A percentile compares a stretch with the other conserved stretches of the same genome.
phyloP scores from a whole-genome alignment of 331 rosid species.

The Saraca asoca region DNA sequence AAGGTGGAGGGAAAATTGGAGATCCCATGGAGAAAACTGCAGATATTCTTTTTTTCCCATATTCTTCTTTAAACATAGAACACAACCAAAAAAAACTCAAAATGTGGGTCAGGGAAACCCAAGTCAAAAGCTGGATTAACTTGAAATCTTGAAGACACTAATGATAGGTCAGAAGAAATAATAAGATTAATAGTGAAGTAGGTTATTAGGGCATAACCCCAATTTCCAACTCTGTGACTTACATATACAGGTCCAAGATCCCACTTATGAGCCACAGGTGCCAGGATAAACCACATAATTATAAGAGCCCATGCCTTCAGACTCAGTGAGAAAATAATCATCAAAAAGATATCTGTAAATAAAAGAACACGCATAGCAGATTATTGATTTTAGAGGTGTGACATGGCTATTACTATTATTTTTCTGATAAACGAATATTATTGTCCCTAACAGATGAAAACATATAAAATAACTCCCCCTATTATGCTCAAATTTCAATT shows the following conservation, averaged over 20 bases:
- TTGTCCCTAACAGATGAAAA: slow-evolving; percentile 1
- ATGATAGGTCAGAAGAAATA: slow-evolving; percentile 14
- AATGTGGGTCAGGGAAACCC: slow-evolving; percentile 8
- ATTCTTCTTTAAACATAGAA: not conserved
- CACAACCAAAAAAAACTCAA: not conserved
- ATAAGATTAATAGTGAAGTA: slow-evolving; percentile 9
- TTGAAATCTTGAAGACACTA: slow-evolving; percentile 21
- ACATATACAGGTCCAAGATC: slow-evolving; percentile 90
- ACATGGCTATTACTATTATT: not conserved
- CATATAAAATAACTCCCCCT: slow-evolving; percentile 20
- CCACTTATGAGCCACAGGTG: slow-evolving; percentile 88
- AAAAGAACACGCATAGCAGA: slow-evolving; percentile 40
- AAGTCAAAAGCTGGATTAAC: slow-evolving; percentile 21
- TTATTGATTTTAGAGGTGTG: slow-evolving; percentile 18
- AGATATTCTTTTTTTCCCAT: not conserved
- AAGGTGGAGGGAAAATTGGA: not conserved
- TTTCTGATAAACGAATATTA: not conserved
- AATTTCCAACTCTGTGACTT: slow-evolving; percentile 37
- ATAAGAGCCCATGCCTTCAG: slow-evolving; percentile 75
- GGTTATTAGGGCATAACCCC: slow-evolving; percentile 20
- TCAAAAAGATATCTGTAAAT: slow-evolving; percentile 79
- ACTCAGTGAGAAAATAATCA: slow-evolving; percentile 84
- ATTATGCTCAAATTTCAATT: not conserved
- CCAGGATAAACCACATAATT: slow-evolving; percentile 80
- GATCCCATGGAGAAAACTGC: not conserved